phyloP scores from a whole-genome alignment of 2,329 filamentous ascomycete genomes.

The Thyridium curvatum region DNA sequence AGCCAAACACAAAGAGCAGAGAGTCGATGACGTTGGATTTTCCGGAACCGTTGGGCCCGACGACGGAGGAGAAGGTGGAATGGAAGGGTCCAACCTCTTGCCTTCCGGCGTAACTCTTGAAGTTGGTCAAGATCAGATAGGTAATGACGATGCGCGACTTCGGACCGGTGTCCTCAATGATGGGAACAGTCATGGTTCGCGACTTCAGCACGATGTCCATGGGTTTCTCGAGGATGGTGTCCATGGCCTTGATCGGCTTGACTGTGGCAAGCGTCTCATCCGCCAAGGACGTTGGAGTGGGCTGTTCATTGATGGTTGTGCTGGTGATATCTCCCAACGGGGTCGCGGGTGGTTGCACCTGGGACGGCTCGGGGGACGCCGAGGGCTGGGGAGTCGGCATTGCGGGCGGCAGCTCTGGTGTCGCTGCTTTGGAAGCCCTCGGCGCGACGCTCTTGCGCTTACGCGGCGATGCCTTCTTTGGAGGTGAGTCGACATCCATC shows the following conservation, averaged over 20 bases:
- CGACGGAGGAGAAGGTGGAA: conserved; percentile 93
- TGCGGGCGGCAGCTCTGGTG: conserved; percentile 30
- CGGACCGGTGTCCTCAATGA: conserved; percentile 64
- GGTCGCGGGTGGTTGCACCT: conserved; percentile 37
- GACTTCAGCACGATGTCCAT: conserved; percentile 93
- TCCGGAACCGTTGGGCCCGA: conserved; percentile 94
- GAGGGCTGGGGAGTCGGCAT: conserved; percentile 46
- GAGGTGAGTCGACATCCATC: conserved; percentile 21
- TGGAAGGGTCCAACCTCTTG: conserved; percentile 97
- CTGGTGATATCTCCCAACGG: conserved; percentile 71
- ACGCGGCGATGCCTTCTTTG: conserved; percentile 44
- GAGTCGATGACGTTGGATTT: conserved; percentile 99
- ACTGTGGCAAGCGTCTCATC: conserved; percentile 46
- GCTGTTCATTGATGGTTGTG: conserved; percentile 56
- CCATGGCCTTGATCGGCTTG: conserved; percentile 69
- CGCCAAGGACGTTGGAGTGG: conserved; percentile 24
- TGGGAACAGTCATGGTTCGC: conserved; percentile 59
- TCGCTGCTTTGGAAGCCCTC: conserved; percentile 29
- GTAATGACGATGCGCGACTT: conserved; percentile 89
- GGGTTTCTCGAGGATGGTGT: conserved; percentile 75
- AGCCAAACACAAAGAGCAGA: conserved; percentile 96
- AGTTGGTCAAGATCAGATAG: conserved; percentile 87
- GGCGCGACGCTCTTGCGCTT: conserved; percentile 60
- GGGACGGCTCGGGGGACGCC: conserved; percentile 47
- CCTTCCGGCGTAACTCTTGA: conserved; percentile 96